Evolutionary conservation across 129 eudicot species (phyloP).

Genomic region (Flaveria robusta): DNA sequence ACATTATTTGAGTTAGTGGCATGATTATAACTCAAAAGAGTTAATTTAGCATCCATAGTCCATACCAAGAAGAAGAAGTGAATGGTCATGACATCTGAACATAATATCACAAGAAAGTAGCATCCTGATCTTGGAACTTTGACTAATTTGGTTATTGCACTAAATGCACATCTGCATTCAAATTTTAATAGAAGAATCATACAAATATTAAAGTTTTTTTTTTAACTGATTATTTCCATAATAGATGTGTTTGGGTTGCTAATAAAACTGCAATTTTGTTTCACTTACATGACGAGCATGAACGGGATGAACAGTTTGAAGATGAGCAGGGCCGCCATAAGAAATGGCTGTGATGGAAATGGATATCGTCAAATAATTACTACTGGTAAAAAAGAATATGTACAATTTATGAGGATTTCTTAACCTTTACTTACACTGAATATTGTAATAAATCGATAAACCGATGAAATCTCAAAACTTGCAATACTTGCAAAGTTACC

Average conservation of each 20-base stretch:
- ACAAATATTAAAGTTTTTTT: background rate
- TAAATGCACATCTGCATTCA: constrained; percentile 85
- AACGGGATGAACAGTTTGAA: constrained; percentile 91
- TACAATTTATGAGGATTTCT: background rate
- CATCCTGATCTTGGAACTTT: constrained; percentile 85
- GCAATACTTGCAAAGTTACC: constrained; percentile 99
- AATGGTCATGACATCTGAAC: constrained; percentile 96
- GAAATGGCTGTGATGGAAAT: constrained; percentile 76
- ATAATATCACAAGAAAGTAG: constrained; percentile 83
- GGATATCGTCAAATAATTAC: constrained; percentile 20
- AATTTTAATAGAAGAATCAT: background rate
- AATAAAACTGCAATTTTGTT: background rate
- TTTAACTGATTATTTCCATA: background rate
- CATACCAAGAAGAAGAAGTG: constrained; percentile 97
- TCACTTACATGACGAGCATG: constrained; percentile 95
- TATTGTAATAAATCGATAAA: constrained; percentile 93
- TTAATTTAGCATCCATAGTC: constrained; percentile 31
- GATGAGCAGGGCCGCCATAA: constrained; percentile 94
- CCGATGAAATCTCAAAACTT: constrained; percentile 97
- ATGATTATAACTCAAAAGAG: constrained; percentile 1
- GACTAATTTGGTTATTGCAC: constrained; percentile 80
- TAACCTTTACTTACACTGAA: constrained; percentile 74
- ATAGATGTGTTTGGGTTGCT: background rate
- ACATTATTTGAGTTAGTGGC: constrained; percentile 11
- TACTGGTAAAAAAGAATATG: background rate